Evolutionary conservation across 495 filamentous ascomycete genomes (phyloP).

Genomic region (Penicillium desertorum): DNA sequence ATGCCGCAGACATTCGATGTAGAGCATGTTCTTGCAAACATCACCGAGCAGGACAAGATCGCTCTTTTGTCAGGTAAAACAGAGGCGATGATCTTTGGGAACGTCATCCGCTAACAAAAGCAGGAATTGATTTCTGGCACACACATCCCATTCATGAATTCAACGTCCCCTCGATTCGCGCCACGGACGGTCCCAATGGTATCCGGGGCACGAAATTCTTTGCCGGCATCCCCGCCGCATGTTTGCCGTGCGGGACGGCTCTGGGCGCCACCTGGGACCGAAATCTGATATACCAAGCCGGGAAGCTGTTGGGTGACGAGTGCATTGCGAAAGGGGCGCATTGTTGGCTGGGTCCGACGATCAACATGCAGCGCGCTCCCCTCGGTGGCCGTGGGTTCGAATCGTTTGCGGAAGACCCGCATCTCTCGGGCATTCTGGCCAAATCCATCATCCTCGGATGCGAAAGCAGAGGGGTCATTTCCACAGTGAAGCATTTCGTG

Average conservation of each 20-base stretch:
- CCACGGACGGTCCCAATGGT: conserved; percentile 66
- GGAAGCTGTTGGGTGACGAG: conserved; percentile 53
- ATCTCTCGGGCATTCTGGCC: conserved; percentile 60
- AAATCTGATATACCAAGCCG: conserved; percentile 53
- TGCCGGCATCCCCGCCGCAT: conserved; percentile 44
- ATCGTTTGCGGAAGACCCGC: conserved; percentile 68
- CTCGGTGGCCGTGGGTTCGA: conserved; percentile 72
- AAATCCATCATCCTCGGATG: conserved; percentile 61
- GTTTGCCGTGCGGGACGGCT: conserved; percentile 61
- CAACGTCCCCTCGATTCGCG: conserved; percentile 61
- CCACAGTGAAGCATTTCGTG: conserved; percentile 70
- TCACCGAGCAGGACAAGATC: conserved; percentile 33
- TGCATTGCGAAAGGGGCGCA: conserved; percentile 63
- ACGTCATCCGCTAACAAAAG: conserved; percentile 4
- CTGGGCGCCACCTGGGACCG: conserved; percentile 66
- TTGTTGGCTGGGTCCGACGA: conserved; percentile 66
- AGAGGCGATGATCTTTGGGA: background rate
- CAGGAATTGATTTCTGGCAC: conserved; percentile 65
- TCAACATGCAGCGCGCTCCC: conserved; percentile 69
- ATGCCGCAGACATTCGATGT: conserved; percentile 30
- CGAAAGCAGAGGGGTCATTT: conserved; percentile 56
- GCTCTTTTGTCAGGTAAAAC: conserved; percentile 30
- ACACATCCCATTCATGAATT: conserved; percentile 63
- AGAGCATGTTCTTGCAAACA: conserved; percentile 31
- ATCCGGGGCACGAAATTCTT: conserved; percentile 32